phyloP scores from a whole-genome alignment of 2,329 filamentous ascomycete genomes.

The Metarhizium humberi region DNA sequence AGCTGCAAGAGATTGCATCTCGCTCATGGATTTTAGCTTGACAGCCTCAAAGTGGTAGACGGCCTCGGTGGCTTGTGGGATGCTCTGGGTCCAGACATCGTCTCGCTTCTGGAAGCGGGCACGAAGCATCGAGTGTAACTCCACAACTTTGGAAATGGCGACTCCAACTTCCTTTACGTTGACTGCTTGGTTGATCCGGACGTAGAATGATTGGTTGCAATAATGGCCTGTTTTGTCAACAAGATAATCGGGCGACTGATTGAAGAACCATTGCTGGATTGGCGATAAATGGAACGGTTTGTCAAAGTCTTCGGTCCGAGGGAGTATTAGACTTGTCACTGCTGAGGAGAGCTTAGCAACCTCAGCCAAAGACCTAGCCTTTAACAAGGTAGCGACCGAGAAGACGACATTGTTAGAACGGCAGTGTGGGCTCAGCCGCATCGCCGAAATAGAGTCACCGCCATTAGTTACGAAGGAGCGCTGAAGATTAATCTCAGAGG shows the following conservation, averaged over 20 bases:
- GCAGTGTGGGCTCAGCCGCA: constrained; percentile 29
- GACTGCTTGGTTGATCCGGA: background rate
- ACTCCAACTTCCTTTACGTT: background rate
- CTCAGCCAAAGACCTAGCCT: constrained; percentile 1
- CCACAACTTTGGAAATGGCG: constrained; percentile 2
- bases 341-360: background rate
- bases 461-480: constrained; percentile 30
- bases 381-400: constrained; percentile 13
- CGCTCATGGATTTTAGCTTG: background rate
- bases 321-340: background rate
- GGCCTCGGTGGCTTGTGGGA: background rate
- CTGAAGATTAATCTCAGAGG: constrained; percentile 17
- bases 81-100: background rate
- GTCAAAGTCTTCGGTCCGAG: constrained; percentile 1
- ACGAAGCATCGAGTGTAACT: constrained; percentile 7
- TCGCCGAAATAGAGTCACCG: constrained; percentile 35
- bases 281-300: constrained; percentile 2
- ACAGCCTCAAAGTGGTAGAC: background rate
- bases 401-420: constrained; percentile 19
- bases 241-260: background rate
- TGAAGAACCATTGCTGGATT: constrained; percentile 7
- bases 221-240: background rate
- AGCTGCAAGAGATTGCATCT: background rate
- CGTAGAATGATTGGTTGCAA: constrained; percentile 2
- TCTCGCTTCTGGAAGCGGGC: constrained; percentile 2